phyloP scores from a whole-genome alignment of 305 asterid species.

The Stenogyne calaminthoides region DNA sequence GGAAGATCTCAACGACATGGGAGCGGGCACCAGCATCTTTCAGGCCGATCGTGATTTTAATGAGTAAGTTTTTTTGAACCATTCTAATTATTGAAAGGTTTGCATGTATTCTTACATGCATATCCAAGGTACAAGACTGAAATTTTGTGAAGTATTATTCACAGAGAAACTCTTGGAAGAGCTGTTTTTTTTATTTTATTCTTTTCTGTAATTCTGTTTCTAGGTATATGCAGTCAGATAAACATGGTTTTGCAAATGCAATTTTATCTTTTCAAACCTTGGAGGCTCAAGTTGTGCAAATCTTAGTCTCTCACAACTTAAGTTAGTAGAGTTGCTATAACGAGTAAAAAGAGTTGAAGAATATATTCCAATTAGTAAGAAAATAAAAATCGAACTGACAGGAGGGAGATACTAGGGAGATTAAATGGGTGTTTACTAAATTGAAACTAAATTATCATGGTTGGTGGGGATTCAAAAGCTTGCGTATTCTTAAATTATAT shows the following conservation, averaged over 20 bases:
- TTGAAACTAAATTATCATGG: background rate
- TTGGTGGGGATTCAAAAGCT: background rate
- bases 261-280: background rate
- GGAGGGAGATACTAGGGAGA: background rate
- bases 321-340: background rate
- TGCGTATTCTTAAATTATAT: background rate
- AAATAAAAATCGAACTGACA: background rate
- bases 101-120: slow-evolving; percentile 4
- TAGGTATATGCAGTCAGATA: background rate
- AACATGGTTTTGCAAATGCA: background rate
- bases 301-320: background rate
- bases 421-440: too few species aligned
- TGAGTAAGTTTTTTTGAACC: slow-evolving; percentile 59
- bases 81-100: slow-evolving; percentile 2
- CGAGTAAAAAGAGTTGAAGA: background rate
- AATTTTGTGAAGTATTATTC: slow-evolving; percentile 11
- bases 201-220: background rate
- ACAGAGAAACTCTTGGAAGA: slow-evolving; percentile 9
- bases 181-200: background rate
- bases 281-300: background rate
- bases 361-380: background rate
- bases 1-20: slow-evolving; percentile 74
- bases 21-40: slow-evolving; percentile 49
- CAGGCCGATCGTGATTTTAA: slow-evolving; percentile 71
- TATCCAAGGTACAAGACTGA: background rate